Evolutionary conservation across 257 asterid genomes (phyloP), one percentile per base, ranked within the genome.

Genomic region (Solanum medicagineum): DNA sequence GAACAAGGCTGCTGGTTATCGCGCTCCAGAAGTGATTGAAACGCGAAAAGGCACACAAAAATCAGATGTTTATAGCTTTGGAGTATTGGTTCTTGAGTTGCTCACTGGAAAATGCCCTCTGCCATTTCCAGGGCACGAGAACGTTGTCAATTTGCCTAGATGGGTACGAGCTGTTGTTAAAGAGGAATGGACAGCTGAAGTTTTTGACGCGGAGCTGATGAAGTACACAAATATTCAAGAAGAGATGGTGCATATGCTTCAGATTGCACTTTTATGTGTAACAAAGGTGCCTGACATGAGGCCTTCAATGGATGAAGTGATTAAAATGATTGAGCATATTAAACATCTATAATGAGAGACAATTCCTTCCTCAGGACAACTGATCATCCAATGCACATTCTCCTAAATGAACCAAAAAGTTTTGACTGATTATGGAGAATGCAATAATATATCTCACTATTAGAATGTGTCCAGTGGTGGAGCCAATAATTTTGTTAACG

Each of bases 31-130:
- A 80, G 89, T 86, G 36, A 86, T 82, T 26, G 85, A 84, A 42
- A 85, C 26, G 36, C 15, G 57, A 20, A 86, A 81, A 74, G 68
- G 82, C n/a, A 68, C 89, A 17, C 89, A 88, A 53, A 63, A 83
- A 15, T 85, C 87, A 3, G 89, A 88, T 74, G 87, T 88, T 24
- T 88, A 71, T 57, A 88, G 90, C 71, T 88, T 86, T 49, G 90
- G 90, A 45, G 84, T 88, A 4, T 53, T 88, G 68, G 62, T 88
- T 0, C 87, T 86, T 22, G 91, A 86, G 60, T 40, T 88, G 80
- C 87, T 86, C 22, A 88, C 91, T 4, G 84, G 87, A 2, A 88
- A 88, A 59, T 57, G 87, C 4, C 87, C 89, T 24, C 55, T 85
- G 16, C 85, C 84, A 29, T 7, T 82, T 9, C 42, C 82, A 15